Evolutionary conservation across 2,329 filamentous ascomycete genomes (phyloP), one percentile per base, ranked within the genome.

Genomic region (Sporothrix euskadiensis): DNA sequence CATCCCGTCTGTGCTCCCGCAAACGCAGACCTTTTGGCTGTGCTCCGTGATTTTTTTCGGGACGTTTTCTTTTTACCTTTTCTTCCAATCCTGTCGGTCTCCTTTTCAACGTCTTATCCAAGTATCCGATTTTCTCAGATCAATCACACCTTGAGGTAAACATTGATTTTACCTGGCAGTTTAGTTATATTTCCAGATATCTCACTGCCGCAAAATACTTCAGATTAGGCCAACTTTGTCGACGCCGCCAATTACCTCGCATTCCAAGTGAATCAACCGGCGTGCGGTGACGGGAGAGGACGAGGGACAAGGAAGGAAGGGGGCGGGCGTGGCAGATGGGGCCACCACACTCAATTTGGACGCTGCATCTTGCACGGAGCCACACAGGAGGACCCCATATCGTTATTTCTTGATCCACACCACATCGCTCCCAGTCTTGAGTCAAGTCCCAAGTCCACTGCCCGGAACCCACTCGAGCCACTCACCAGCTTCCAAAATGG

Each of bases 271-370:
- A 44, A 26, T 59, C 69, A 59, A 59, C 54, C 52, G 16, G 54
- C 39, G 69, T 69, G 47, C 19, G n/a, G 44, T 16, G 47, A 56
- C 30, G 54, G 22, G 9, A 26, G 59, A 41, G 35, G 59, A 65
- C 35, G 63, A 26, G 32, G 65, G 52, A 44, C 44, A 26, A 32
- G 10, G n/a, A 41, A 65, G 63, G 52, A 56, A 26, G 41, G 26
- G 63, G 22, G 39, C 41, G 19, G 63, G 63, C 41, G 66, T 54
- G 44, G 66, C 66, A 54, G 47, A 69, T 69, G 65, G 44, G 30
- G 66, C 66, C 54, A 47, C 54, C n/a, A 59, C 54, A 71, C 69
- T 56, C 49, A 52, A 68, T 52, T 68, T 68, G 44, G 65, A 68
- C 14, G 44, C 39, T 47, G 61, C 57, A n/a, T 63, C 57, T 22